These are phyloP conservation scores for Talaromyces islandicus DNA, from an alignment of 2,329 filamentous ascomycete genomes.

Conservation along the genomic window DNA sequence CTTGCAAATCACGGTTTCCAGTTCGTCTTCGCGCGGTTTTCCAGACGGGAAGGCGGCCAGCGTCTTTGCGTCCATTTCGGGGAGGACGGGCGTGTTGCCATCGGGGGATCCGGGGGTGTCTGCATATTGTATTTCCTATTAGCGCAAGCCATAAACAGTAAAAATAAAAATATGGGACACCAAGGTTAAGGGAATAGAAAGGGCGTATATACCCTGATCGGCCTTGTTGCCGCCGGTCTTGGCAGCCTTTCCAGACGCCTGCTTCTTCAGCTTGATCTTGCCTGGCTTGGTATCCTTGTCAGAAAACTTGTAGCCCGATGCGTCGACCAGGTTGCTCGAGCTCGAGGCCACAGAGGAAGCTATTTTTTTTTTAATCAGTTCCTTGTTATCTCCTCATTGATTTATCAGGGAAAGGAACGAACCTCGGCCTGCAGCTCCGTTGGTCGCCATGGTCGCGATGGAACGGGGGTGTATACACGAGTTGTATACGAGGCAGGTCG, in stretches of 20 bases:
- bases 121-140: slow-evolving; percentile 16
- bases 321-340: slow-evolving; percentile 36
- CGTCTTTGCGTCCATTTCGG: slow-evolving; percentile 65
- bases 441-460: slow-evolving; percentile 14
- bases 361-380: slow-evolving; percentile 8
- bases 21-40: slow-evolving; percentile 70
- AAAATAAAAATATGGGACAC: not conserved
- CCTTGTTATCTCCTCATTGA: not conserved
- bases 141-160: not conserved
- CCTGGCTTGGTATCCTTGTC: slow-evolving; percentile 39
- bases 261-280: slow-evolving; percentile 41
- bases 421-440: slow-evolving; percentile 31
- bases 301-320: slow-evolving; percentile 41
- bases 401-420: slow-evolving; percentile 12
- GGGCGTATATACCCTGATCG: slow-evolving; percentile 12
- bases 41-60: slow-evolving; percentile 76
- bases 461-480: not conserved
- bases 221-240: slow-evolving; percentile 31
- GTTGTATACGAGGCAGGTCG: too few relatives aligned
- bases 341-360: slow-evolving; percentile 22
- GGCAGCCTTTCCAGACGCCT: slow-evolving; percentile 20
- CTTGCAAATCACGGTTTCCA: slow-evolving; percentile 80
- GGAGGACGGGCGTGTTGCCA: slow-evolving; percentile 39
- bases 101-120: slow-evolving; percentile 26
- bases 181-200: not conserved